A percentile compares a stretch with the other conserved stretches of the same genome.
phyloP scores from a whole-genome alignment of 2,329 filamentous ascomycete genomes.

The Trichoderma oligosporum region DNA sequence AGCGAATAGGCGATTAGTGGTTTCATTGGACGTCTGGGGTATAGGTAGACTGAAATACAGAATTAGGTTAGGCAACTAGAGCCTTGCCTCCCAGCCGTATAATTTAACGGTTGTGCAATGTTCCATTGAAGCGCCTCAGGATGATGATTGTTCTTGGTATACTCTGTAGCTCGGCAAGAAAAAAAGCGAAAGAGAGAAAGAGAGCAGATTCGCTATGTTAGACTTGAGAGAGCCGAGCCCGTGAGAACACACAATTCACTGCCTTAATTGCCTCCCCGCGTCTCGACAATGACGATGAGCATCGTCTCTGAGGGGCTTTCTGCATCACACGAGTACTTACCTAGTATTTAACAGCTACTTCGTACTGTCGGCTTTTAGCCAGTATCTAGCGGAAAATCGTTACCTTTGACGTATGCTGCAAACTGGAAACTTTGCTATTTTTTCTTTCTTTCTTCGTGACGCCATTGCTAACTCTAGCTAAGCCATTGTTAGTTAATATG shows the following conservation, averaged over 20 bases:
- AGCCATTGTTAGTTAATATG: neutral
- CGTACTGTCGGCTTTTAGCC: neutral
- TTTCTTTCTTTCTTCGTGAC: neutral
- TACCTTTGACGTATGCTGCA: neutral
- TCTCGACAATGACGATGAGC: slow-evolving; percentile 10
- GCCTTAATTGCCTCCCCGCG: too few species aligned
- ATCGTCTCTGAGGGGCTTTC: neutral
- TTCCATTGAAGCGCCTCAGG: too few species aligned
- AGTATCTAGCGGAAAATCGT: too few species aligned
- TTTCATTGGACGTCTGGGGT: neutral
- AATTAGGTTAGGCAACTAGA: too few species aligned
- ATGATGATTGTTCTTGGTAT: too few species aligned
- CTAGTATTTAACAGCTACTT: neutral
- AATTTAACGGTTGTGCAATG: too few species aligned
- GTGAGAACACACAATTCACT: too few species aligned
- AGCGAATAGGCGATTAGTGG: neutral
- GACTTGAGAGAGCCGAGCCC: too few species aligned
- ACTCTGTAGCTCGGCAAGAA: too few species aligned
- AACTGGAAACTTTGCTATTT: neutral
- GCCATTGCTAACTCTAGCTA: neutral
- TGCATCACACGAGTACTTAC: neutral
- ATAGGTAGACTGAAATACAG: neutral
- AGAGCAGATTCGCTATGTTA: too few species aligned
- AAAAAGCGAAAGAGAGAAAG: too few species aligned
- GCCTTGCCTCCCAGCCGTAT: too few species aligned